phyloP scores from a whole-genome alignment of 1,284 basidiomycete genomes.

The Pseudozyma hubeiensis region DNA sequence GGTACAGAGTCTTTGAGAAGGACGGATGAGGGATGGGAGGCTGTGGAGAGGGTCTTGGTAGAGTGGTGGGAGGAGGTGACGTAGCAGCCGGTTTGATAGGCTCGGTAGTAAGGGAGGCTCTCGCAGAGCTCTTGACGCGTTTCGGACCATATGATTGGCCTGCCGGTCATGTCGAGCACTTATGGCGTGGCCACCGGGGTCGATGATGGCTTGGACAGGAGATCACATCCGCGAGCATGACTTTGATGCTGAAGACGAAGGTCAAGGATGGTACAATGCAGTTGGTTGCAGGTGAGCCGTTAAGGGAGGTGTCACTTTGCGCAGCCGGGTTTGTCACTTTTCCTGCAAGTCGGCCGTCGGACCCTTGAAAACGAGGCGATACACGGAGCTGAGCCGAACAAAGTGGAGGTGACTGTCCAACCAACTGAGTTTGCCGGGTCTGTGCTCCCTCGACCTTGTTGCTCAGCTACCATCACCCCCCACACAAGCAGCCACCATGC shows the following conservation, averaged over 20 bases:
- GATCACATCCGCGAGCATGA: too few species aligned
- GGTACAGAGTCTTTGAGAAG: conserved; percentile 32
- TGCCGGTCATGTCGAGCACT: conserved; percentile 12
- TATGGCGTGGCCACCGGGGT: background rate
- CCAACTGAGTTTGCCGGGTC: conserved; percentile 3
- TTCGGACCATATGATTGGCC: conserved; percentile 44
- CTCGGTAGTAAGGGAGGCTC: conserved; percentile 52
- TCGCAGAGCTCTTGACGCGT: conserved; percentile 57
- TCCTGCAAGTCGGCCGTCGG: background rate
- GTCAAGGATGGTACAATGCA: too few species aligned
- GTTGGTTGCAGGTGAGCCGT: too few species aligned
- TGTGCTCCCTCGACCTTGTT: conserved; percentile 1
- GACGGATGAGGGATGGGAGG: background rate
- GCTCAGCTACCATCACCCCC: too few species aligned
- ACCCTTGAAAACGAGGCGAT: conserved; percentile 7
- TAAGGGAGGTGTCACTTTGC: background rate
- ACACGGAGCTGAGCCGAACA: conserved; percentile 6
- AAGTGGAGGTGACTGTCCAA: conserved; percentile 4
- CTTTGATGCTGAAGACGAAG: too few species aligned
- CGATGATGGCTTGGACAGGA: too few species aligned
- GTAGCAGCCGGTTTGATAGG: conserved; percentile 52
- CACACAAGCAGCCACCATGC: conserved; percentile 12
- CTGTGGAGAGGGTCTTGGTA: background rate
- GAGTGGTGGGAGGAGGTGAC: conserved; percentile 17
- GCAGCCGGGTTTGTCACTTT: background rate